phyloP scores from a whole-genome alignment of 116 monocot species.

The Trichopus zeylanicus region DNA sequence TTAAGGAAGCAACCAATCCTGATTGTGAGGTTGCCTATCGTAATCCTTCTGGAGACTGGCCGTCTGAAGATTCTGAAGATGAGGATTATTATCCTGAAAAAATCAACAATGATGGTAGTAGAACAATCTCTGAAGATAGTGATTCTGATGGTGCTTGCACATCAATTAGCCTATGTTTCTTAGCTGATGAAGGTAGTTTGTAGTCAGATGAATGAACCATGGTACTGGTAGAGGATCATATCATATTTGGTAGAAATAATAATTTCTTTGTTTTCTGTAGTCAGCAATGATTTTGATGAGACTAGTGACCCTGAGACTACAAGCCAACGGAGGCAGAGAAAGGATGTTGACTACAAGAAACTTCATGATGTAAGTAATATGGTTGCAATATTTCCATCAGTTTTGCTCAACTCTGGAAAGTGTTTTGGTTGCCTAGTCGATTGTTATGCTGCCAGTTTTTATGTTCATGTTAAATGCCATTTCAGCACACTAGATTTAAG shows the following conservation, averaged over 20 bases:
- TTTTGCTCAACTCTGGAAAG: no score
- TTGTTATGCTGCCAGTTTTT: background rate
- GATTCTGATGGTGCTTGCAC: slow-evolving; percentile 23
- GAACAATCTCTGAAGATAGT: slow-evolving; percentile 21
- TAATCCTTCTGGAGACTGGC: slow-evolving; percentile 55
- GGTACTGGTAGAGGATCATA: slow-evolving; percentile 1
- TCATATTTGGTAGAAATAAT: slow-evolving; percentile 10
- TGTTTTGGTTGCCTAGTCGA: no score
- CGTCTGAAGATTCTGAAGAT: slow-evolving; percentile 87
- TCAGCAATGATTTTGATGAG: slow-evolving; percentile 28
- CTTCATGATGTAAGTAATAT: slow-evolving; percentile 70
- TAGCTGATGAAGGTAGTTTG: slow-evolving; percentile 31
- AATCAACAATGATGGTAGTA: slow-evolving; percentile 16
- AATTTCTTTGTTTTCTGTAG: slow-evolving; percentile 12
- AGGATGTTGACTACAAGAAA: slow-evolving; percentile 74
- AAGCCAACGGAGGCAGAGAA: slow-evolving; percentile 43
- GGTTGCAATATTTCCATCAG: background rate
- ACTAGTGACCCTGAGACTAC: slow-evolving; percentile 28
- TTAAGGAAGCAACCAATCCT: slow-evolving; percentile 50
- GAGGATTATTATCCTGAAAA: slow-evolving; percentile 71
- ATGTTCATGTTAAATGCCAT: background rate
- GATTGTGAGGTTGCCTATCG: slow-evolving; percentile 23
- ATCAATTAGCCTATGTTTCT: slow-evolving; percentile 28
- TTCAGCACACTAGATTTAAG: background rate
- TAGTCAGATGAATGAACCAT: slow-evolving; percentile 4